phyloP scores from a whole-genome alignment of 2,329 filamentous ascomycete species.

The Penicillium olsonii region DNA sequence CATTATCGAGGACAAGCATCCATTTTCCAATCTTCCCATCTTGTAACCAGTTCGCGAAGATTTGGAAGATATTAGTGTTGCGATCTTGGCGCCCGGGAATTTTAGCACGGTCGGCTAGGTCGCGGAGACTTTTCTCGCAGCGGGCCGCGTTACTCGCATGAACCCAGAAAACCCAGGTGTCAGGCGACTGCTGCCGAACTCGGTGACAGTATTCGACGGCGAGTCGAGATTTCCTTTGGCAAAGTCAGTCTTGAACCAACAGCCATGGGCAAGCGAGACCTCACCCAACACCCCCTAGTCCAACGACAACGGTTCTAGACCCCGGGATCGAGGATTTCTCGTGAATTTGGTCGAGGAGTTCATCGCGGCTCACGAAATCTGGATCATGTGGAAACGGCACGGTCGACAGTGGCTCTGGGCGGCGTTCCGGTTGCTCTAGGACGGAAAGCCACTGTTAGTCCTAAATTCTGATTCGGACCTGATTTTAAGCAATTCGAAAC shows the following conservation, averaged over 20 bases:
- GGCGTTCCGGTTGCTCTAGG: slow-evolving; percentile 1
- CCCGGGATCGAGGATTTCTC: slow-evolving; percentile 20
- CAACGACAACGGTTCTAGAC: slow-evolving; percentile 18
- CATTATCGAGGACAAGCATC: slow-evolving; percentile 30
- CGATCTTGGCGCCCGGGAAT: slow-evolving; percentile 33
- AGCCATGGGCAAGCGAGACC: neutral
- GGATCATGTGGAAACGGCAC: slow-evolving; percentile 13
- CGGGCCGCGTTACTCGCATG: slow-evolving; percentile 34
- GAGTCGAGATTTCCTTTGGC: neutral
- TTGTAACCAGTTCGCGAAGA: slow-evolving; percentile 25
- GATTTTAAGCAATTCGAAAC: neutral
- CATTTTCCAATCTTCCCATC: slow-evolving; percentile 22
- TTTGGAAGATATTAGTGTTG: slow-evolving; percentile 33
- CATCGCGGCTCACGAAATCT: slow-evolving; percentile 21
- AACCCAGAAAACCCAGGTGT: slow-evolving; percentile 35
- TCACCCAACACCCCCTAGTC: slow-evolving; percentile 22
- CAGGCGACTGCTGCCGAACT: neutral
- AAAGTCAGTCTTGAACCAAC: neutral
- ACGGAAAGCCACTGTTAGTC: neutral
- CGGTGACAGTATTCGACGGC: slow-evolving; percentile 2
- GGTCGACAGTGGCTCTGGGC: neutral
- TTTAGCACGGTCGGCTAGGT: slow-evolving; percentile 34
- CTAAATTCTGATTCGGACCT: neutral
- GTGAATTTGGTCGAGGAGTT: slow-evolving; percentile 27
- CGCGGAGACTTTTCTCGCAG: slow-evolving; percentile 37